phyloP scores from a whole-genome alignment of 176 grass and related monocot genomes.

The Raddia distichophylla region DNA sequence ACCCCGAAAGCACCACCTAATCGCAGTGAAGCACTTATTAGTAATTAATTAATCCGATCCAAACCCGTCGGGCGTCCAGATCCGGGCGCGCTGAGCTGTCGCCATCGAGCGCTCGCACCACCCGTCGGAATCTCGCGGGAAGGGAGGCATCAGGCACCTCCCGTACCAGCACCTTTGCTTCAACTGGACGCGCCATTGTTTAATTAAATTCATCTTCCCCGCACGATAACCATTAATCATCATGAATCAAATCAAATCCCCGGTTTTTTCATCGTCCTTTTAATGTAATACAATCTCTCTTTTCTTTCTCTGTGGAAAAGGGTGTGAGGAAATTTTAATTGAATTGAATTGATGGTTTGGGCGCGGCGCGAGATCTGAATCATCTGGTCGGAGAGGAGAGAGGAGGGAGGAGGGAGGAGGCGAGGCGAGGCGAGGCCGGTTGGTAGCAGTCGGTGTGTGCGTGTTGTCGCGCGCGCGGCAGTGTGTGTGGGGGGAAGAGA shows the following conservation, averaged over 20 bases:
- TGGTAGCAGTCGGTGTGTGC: slow-evolving; percentile 59
- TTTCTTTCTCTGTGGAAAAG: too few relatives aligned
- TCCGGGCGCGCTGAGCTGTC: slow-evolving; percentile 58
- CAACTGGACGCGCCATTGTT: slow-evolving; percentile 51
- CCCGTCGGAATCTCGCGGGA: slow-evolving; percentile 44
- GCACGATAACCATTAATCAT: background rate
- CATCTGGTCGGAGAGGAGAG: background rate
- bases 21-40: background rate
- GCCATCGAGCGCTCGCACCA: slow-evolving; percentile 40
- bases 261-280: background rate
- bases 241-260: background rate
- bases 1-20: slow-evolving; percentile 1
- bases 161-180: slow-evolving; percentile 52
- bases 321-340: too few relatives aligned
- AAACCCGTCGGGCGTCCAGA: slow-evolving; percentile 35
- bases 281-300: background rate
- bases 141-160: background rate
- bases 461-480: background rate
- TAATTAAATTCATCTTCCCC: too few relatives aligned
- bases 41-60: too few relatives aligned
- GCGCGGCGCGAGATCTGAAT: slow-evolving; percentile 46
- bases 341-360: background rate
- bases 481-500: too few relatives aligned
- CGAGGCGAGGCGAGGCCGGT: slow-evolving; percentile 34
- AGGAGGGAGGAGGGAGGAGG: too few relatives aligned